phyloP scores from a whole-genome alignment of 352 stramenopile species.

The Plasmopara viticola region DNA sequence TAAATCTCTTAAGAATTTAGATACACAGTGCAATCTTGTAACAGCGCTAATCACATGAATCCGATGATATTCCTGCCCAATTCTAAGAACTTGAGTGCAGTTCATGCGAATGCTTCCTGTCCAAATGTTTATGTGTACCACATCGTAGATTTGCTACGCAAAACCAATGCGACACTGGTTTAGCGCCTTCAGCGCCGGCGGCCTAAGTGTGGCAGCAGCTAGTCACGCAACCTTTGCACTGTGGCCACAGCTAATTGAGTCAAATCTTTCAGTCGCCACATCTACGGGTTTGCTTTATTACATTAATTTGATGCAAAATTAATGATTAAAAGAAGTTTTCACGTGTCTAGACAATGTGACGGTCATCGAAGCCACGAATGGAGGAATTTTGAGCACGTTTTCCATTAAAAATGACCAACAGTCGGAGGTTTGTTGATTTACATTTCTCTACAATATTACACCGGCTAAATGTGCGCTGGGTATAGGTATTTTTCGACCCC shows the following conservation, averaged over 20 bases:
- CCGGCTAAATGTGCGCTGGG: not conserved
- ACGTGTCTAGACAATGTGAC: slow-evolving; percentile 19
- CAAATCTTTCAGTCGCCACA: slow-evolving; percentile 17
- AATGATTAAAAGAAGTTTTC: not conserved
- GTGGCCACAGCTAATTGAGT: slow-evolving; percentile 26
- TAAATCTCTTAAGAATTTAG: no score
- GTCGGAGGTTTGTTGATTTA: slow-evolving; percentile 9
- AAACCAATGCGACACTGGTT: slow-evolving; percentile 13
- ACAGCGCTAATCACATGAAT: no score
- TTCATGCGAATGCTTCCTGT: no score
- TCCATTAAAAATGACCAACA: slow-evolving; percentile 9
- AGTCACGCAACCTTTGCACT: slow-evolving; percentile 17
- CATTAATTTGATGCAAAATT: not conserved
- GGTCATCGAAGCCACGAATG: slow-evolving; percentile 15
- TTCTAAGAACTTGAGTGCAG: no score
- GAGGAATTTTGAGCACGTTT: slow-evolving; percentile 27
- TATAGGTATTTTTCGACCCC: slow-evolving; percentile 24
- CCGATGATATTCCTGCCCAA: no score
- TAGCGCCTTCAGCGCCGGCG: slow-evolving; percentile 1
- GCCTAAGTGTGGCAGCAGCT: slow-evolving; percentile 6
- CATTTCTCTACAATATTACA: not conserved
- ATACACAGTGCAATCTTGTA: no score
- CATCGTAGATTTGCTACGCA: no score
- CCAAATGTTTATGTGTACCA: no score
- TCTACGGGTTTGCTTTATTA: slow-evolving; percentile 11